phyloP scores from a whole-genome alignment of 352 stramenopile genomes.

The Pilasporangium apinafurcum region DNA sequence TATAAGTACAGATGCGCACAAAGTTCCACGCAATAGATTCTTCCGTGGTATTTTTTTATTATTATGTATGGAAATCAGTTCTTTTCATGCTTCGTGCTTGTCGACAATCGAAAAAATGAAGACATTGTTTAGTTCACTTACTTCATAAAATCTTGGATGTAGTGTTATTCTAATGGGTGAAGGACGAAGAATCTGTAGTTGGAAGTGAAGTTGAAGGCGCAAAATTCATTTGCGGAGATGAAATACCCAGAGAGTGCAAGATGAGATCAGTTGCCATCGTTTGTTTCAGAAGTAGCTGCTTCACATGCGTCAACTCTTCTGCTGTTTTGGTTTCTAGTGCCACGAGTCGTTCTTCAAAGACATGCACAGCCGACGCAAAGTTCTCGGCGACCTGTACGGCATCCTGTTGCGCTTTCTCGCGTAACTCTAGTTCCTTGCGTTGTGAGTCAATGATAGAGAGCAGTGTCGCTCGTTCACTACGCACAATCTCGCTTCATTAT shows the following conservation, averaged over 20 bases:
- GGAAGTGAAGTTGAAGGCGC: background rate
- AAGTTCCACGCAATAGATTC: background rate
- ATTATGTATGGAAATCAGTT: no score
- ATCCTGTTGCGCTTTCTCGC: slow-evolving; percentile 45
- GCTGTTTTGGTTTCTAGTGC: slow-evolving; percentile 30
- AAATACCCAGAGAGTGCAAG: slow-evolving; percentile 39
- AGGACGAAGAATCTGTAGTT: background rate
- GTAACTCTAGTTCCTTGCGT: slow-evolving; percentile 41
- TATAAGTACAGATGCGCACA: background rate
- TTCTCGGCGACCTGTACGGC: slow-evolving; percentile 42
- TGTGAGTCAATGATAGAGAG: slow-evolving; percentile 59
- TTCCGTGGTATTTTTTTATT: no score
- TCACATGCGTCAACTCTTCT: slow-evolving; percentile 38
- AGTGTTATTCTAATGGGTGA: background rate
- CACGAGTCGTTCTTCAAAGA: slow-evolving; percentile 53
- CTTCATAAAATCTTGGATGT: background rate
- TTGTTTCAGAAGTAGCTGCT: slow-evolving; percentile 33
- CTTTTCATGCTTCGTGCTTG: no score
- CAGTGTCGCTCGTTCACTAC: slow-evolving; percentile 46
- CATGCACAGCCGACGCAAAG: slow-evolving; percentile 43
- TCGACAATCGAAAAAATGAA: no score
- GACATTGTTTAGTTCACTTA: background rate
- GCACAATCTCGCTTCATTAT: background rate
- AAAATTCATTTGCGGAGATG: slow-evolving; percentile 2
- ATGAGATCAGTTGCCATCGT: slow-evolving; percentile 39